Conservation (phyloP, 2,329 filamentous ascomycete genomes). For the Cytospora leucostoma region DNA sequence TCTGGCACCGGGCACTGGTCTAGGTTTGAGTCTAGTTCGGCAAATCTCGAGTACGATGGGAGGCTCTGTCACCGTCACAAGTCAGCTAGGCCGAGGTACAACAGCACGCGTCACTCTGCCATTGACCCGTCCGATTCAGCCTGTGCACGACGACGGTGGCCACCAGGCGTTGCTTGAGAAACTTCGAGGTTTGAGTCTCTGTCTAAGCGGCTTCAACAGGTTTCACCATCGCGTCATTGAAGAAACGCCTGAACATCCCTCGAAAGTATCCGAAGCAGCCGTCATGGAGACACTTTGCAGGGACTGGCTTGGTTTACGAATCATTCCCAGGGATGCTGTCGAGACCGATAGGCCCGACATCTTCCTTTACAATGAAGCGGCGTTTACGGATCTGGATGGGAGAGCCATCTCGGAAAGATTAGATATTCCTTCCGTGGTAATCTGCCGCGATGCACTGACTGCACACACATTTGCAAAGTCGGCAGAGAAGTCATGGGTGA, state of each 20-base stretch:
- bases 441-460: slow-evolving; percentile 19
- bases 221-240: slow-evolving; percentile 5
- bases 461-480: slow-evolving; percentile 9
- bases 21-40: slow-evolving; percentile 67
- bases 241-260: neutral
- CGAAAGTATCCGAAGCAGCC: slow-evolving; percentile 1
- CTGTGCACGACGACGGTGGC: neutral
- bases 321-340: slow-evolving; percentile 9
- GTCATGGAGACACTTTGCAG: slow-evolving; percentile 21
- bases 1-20: slow-evolving; percentile 60
- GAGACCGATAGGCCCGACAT: neutral
- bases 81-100: slow-evolving; percentile 39
- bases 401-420: neutral
- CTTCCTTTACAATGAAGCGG: slow-evolving; percentile 17
- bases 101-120: slow-evolving; percentile 30
- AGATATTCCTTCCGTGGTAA: slow-evolving; percentile 13
- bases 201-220: slow-evolving; percentile 9
- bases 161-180: neutral
- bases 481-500: neutral
- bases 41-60: slow-evolving; percentile 59
- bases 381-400: neutral
- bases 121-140: neutral
- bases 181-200: slow-evolving; percentile 6
- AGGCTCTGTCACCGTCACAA: slow-evolving; percentile 61
- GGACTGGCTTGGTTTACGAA: slow-evolving; percentile 15